Percentiles rank a stretch among this genome's conserved stretches.
Conservation (phyloP, 331 rosid genomes). For the Telfairia occidentalis region DNA sequence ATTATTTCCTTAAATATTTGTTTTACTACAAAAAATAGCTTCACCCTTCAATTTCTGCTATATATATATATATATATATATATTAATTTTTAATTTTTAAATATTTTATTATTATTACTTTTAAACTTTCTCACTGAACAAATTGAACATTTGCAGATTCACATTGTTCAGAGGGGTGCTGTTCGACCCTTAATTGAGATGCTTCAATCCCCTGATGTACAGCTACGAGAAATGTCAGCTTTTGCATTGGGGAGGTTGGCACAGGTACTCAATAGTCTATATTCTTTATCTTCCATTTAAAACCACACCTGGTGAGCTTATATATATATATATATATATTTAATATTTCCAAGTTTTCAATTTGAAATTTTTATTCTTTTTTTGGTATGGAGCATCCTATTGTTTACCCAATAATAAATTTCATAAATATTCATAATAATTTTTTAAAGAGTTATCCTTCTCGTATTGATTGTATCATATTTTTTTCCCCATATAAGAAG, state of each 20-base stretch:
- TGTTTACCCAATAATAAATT: neutral
- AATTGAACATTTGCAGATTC: conserved; percentile 46
- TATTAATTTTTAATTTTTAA: no score
- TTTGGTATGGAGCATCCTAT: neutral
- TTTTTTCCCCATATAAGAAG: neutral
- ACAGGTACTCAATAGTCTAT: conserved; percentile 44
- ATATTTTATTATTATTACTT: no score
- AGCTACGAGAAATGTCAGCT: conserved; percentile 95
- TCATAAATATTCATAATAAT: neutral
- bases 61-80: neutral
- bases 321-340: no score
- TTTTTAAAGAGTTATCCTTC: neutral
- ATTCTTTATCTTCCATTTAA: neutral
- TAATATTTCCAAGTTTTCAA: neutral
- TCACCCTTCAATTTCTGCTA: neutral
- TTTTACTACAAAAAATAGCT: neutral
- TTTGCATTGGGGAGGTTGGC: conserved; percentile 97
- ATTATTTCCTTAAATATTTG: neutral
- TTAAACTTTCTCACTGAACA: neutral
- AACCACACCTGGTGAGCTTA: neutral
- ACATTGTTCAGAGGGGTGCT: conserved; percentile 98
- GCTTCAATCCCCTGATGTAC: conserved; percentile 94
- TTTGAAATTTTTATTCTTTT: neutral
- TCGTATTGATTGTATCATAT: neutral
- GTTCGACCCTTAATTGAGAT: conserved; percentile 90